Conservation (phyloP, 257 asterid species). For the Cordia subcordata region DNA sequence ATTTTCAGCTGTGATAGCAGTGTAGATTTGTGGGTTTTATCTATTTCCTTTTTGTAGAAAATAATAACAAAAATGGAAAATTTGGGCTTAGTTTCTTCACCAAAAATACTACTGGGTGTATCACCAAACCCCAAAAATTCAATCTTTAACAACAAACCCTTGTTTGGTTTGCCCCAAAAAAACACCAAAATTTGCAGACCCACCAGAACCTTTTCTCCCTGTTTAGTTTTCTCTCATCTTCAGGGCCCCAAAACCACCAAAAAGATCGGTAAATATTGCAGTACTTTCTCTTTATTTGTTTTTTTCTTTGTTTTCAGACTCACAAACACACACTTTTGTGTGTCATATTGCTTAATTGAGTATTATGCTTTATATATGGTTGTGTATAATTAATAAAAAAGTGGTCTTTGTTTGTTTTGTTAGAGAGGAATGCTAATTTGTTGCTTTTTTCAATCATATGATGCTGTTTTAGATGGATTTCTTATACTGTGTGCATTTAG, state of each 20-base stretch:
- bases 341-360: background rate
- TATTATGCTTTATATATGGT: background rate
- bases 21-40: background rate
- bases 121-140: constrained; percentile 46
- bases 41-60: background rate
- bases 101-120: constrained; percentile 57
- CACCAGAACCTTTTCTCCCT: constrained; percentile 32
- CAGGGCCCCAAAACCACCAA: constrained; percentile 43
- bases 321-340: background rate
- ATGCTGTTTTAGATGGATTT: too few species aligned
- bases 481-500: too few species aligned
- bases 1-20: background rate
- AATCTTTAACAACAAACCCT: constrained; percentile 40
- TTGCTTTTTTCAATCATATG: background rate
- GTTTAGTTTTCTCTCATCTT: constrained; percentile 35
- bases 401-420: background rate
- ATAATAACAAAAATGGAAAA: constrained; percentile 45
- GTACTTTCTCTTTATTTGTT: background rate
- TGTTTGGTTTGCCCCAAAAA: constrained; percentile 47
- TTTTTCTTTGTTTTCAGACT: background rate
- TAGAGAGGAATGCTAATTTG: background rate
- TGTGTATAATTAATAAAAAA: background rate
- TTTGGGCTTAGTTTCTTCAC: constrained; percentile 56
- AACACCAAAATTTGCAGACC: constrained; percentile 23
- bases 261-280: constrained; percentile 38